Percentiles rank a stretch among this genome's conserved stretches.
Conservation (phyloP, 164 flowering plant species). For the Pachysandra terminalis region DNA sequence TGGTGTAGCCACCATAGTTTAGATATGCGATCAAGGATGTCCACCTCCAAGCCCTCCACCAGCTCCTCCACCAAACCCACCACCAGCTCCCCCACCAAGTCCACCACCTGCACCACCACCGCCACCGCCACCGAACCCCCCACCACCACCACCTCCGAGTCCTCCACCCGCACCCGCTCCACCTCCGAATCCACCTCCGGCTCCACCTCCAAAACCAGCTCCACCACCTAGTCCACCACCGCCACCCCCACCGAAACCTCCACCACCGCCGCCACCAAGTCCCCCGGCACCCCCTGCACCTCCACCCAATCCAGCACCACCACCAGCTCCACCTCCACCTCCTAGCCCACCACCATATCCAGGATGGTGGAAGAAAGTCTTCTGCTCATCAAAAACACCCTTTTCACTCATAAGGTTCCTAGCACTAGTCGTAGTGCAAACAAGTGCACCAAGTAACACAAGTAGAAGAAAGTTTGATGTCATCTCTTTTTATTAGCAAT, state of each 20-base stretch:
- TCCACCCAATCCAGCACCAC: constrained; percentile 11
- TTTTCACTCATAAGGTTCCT: constrained; percentile 22
- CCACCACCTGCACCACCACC: constrained; percentile 11
- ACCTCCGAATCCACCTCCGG: constrained; percentile 16
- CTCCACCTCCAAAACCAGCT: constrained; percentile 23
- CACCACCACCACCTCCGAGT: constrained; percentile 13
- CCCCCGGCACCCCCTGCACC: constrained; percentile 26
- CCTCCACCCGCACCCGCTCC: constrained; percentile 16
- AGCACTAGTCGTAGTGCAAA: constrained; percentile 24
- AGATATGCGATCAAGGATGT: neutral
- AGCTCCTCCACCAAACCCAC: constrained; percentile 12
- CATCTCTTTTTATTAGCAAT: constrained; percentile 7
- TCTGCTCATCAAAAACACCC: constrained; percentile 24
- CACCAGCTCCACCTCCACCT: constrained; percentile 20
- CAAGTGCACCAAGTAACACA: constrained; percentile 28
- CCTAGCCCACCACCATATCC: constrained; percentile 27
- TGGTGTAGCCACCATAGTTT: too few species aligned
- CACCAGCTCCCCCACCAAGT: constrained; percentile 10
- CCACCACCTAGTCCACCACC: constrained; percentile 32
- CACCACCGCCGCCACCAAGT: constrained; percentile 23
- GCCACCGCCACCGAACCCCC: constrained; percentile 10
- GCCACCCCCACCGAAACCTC: constrained; percentile 24
- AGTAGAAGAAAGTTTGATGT: constrained; percentile 25
- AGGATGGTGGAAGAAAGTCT: constrained; percentile 16
- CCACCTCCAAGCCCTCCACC: constrained; percentile 12